phyloP scores from a whole-genome alignment of 805 yeast species.

The Millerozyma acaciae region DNA sequence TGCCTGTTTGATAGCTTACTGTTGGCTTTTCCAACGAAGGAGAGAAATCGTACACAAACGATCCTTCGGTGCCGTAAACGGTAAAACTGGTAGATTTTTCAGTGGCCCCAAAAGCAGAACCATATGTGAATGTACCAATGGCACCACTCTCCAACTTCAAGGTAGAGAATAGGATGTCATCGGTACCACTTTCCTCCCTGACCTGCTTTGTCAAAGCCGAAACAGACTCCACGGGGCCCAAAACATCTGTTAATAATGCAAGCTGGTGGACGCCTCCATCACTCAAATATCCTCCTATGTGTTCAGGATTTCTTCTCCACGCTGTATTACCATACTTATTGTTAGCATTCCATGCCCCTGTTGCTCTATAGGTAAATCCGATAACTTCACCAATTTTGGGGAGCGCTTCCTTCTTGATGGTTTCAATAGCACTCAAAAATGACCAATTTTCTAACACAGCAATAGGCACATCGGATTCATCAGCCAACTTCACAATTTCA shows the following conservation, averaged over 20 bases:
- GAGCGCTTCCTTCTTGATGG: conserved; percentile 51
- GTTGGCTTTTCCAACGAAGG: conserved; percentile 40
- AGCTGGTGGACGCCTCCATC: conserved; percentile 98
- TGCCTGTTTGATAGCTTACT: conserved; percentile 32
- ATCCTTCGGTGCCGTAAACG: conserved; percentile 78
- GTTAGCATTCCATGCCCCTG: conserved; percentile 63
- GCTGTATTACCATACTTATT: conserved; percentile 64
- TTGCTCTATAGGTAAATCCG: conserved; percentile 67
- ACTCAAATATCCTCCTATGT: conserved; percentile 86
- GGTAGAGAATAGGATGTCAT: conserved; percentile 75
- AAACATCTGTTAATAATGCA: conserved; percentile 76
- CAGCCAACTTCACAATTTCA: conserved; percentile 68
- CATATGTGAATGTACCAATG: conserved; percentile 84
- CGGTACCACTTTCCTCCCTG: conserved; percentile 73
- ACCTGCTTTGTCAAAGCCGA: conserved; percentile 78
- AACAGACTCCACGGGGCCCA: conserved; percentile 70
- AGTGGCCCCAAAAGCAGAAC: conserved; percentile 82
- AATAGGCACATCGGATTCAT: conserved; percentile 61
- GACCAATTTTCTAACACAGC: conserved; percentile 85
- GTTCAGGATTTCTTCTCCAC: conserved; percentile 91
- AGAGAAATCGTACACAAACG: conserved; percentile 64
- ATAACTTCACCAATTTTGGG: conserved; percentile 69
- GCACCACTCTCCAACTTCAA: conserved; percentile 55
- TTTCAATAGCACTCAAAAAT: conserved; percentile 55
- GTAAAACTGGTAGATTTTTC: conserved; percentile 63